phyloP scores from a whole-genome alignment of 371 early-diverging fungal species.

The Mucor plumbeus region DNA sequence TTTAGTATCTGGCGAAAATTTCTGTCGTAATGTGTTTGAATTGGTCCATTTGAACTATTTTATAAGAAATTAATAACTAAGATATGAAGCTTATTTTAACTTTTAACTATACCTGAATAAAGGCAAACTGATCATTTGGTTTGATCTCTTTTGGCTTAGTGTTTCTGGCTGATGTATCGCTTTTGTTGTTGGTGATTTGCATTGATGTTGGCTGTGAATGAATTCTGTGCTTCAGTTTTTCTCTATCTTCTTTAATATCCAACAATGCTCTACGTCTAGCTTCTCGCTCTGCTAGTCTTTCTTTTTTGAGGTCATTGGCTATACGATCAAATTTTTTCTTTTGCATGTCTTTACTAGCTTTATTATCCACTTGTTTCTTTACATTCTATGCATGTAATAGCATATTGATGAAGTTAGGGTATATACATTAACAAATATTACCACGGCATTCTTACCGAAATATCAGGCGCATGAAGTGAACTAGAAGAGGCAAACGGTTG shows the following conservation, averaged over 20 bases:
- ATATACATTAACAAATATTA: background rate
- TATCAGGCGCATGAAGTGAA: background rate
- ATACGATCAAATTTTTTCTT: slow-evolving; percentile 14
- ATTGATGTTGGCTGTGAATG: background rate
- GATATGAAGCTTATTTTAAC: background rate
- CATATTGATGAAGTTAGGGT: background rate
- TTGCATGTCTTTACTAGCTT: slow-evolving; percentile 2
- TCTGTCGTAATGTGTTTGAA: slow-evolving; percentile 32
- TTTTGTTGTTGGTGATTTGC: background rate
- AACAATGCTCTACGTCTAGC: slow-evolving; percentile 25
- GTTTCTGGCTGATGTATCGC: background rate
- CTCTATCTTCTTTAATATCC: slow-evolving; percentile 39
- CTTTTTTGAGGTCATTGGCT: slow-evolving; percentile 13
- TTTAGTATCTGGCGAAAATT: slow-evolving; percentile 21
- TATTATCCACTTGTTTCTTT: slow-evolving; percentile 2
- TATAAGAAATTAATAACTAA: background rate
- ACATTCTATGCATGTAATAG: background rate
- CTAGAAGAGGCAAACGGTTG: background rate
- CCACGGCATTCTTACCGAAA: background rate
- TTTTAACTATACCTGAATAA: slow-evolving; percentile 28
- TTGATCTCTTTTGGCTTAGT: background rate
- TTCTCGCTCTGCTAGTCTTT: slow-evolving; percentile 23
- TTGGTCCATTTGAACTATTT: slow-evolving; percentile 39
- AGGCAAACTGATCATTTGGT: slow-evolving; percentile 8
- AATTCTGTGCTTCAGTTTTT: slow-evolving; percentile 18